Base-by-base conservation (phyloP, 371 early-diverging fungal species). In the Paraphysoderma sedebokerense region DNA sequence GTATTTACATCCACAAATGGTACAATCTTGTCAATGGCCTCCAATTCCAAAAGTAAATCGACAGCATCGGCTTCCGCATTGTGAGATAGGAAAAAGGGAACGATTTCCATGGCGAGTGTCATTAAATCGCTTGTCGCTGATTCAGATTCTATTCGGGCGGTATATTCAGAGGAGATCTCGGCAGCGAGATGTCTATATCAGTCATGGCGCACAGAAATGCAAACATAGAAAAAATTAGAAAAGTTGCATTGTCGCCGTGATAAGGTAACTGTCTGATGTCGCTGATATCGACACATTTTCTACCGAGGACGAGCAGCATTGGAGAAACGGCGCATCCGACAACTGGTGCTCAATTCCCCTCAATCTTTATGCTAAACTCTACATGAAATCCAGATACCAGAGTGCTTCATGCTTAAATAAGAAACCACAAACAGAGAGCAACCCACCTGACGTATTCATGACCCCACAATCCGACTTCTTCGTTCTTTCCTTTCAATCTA, bases 31-130 rank as follows among this genome's bases (percentile, higher is more conserved):
- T 82, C 81, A 47, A 95, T 73, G 27, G 70, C 67, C 55, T 91
- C 91, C 45, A 95, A 56, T 63, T 93, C 92, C 33, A 88, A 55
- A 50, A 95, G 66, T 48, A 97, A 66, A 68, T 97, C 98, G 47
- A 90, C 87, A 8, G 97, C 96, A 63, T 97, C 98, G 5, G 91
- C 89, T 62, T 97, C 98, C 12, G 92, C 95, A 51, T 96, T 96
- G 67, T 93, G 90, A 51, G 84, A 74, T 59, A 97, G 64, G 57
- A 92, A 91, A 63, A 92, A 97, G 23, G 92, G 90, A 6, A 89
- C 87, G 26, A 95, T 73, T 44, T 86, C 80, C 55, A 81, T 52
- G 7, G 89, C 88, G 44, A 89, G 60, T 9, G 58, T 59, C 31
- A 81, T 46, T 44, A 92, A 61, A 37, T 87, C 74, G 11, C 79